Base-by-base conservation (phyloP, 495 filamentous ascomycete genomes). In the Neohortaea acidophila region DNA sequence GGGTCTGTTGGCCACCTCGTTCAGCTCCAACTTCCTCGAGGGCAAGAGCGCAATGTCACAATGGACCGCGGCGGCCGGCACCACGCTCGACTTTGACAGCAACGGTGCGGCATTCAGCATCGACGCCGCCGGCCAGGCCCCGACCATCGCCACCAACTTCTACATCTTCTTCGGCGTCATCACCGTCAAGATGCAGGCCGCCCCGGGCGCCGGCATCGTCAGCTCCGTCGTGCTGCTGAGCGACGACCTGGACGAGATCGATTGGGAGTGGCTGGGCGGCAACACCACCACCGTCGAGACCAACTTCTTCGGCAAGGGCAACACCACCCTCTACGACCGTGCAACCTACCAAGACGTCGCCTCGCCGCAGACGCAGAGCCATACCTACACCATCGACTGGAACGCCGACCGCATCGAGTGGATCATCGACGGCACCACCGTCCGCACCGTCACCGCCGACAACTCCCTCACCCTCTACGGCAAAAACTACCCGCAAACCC, bases 351-450 rank as follows among this genome's bases (percentile, higher is more conserved):
- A 75, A 50, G 51, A 61, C 6, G 68, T 72, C 15, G 55, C 57
- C 4, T 68, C 66, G 21, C 67, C 72, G 21, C 55, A 65, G 29
- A 54, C 63, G 12, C 61, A 64, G 35, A 81, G 75, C 56, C 79
- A 89, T 58, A 91, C 81, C 36, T 94, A 89, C 54, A 77, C 80
- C n/a, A 66, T 78, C 24, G 67, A 80, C 40, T 94, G 85, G 85
- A 89, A 79, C 1, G 66, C 72, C 41, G 68, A 72, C 14, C 58
- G 65, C 33, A 64, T 89, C 33, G 66, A 77, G 13, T 94, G 74
- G 66, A 70, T 75, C 51, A 73, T 92, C 48, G 81, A 94, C 54
- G 70, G 66, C 38, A 51, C 56, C 2, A 66, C 68, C 7, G 69
- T 87, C 21, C 76, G 84, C 27, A 77, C 72, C 1, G 64, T 91